phyloP scores from a whole-genome alignment of 768 basidiomycete species.

The Pulveroboletus sp. region DNA sequence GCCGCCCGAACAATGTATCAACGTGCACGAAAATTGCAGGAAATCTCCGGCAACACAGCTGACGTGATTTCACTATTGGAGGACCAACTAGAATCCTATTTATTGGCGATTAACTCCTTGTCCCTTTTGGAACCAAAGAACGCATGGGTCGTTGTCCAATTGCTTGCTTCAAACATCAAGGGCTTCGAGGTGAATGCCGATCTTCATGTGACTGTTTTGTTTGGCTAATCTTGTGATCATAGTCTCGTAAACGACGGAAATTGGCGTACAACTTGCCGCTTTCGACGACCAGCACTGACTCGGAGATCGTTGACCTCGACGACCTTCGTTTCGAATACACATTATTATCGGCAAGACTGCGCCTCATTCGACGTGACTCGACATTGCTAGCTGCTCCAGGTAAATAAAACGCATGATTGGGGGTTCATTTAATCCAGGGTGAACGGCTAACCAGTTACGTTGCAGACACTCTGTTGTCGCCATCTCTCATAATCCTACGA shows the following conservation, averaged over 20 bases:
- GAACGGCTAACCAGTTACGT: constrained; percentile 22
- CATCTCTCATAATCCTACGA: constrained; percentile 66
- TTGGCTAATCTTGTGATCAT: constrained; percentile 18
- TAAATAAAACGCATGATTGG: constrained; percentile 33
- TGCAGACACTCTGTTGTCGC: constrained; percentile 51
- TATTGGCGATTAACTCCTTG: constrained; percentile 85
- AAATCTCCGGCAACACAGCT: constrained; percentile 32
- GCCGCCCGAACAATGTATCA: constrained; percentile 93
- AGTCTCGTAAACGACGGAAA: constrained; percentile 70
- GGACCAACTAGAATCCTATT: constrained; percentile 75
- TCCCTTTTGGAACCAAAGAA: constrained; percentile 75
- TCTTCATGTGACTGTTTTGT: constrained; percentile 14
- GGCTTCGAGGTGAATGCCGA: constrained; percentile 42
- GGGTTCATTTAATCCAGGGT: constrained; percentile 9
- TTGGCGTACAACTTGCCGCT: constrained; percentile 76
- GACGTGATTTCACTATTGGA: constrained; percentile 47
- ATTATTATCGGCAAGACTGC: constrained; percentile 71
- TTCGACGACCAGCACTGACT: constrained; percentile 56
- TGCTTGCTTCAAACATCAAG: constrained; percentile 41
- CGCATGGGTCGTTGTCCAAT: constrained; percentile 77
- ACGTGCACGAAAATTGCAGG: constrained; percentile 73
- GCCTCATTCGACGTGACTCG: constrained; percentile 67
- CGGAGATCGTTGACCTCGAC: constrained; percentile 73
- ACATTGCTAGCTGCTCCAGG: constrained; percentile 59
- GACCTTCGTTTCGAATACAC: constrained; percentile 80